A percentile compares a stretch with the other conserved stretches of the same genome.
Conservation (phyloP, 1,139 yeast genomes). For the Blastobotrys malaysiensis region DNA sequence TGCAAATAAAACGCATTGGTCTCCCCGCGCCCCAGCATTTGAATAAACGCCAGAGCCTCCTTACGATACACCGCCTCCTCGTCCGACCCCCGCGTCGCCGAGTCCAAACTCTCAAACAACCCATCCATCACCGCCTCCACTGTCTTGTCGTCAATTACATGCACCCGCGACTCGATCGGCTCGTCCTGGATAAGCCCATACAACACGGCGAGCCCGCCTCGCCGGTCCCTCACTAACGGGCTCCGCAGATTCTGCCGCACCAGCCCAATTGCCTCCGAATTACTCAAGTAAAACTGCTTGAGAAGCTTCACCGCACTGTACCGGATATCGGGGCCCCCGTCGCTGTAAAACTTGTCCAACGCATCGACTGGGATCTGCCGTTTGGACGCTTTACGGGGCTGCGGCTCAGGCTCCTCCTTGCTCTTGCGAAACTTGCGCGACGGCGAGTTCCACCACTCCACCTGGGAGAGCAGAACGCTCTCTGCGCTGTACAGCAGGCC, state of each 20-base stretch:
- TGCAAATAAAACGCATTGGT: slow-evolving; percentile 1
- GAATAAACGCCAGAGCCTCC: slow-evolving; percentile 8
- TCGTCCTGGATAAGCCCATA: slow-evolving; percentile 9
- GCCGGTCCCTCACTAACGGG: slow-evolving; percentile 10
- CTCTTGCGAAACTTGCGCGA: not conserved
- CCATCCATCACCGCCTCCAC: slow-evolving; percentile 14
- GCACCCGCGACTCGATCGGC: slow-evolving; percentile 1
- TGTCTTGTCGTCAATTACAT: slow-evolving; percentile 11
- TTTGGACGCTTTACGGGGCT: not conserved
- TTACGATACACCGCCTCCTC: slow-evolving; percentile 12
- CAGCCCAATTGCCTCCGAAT: slow-evolving; percentile 13
- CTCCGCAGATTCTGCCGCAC: slow-evolving; percentile 12
- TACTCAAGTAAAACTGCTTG: slow-evolving; percentile 12
- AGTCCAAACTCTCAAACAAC: slow-evolving; percentile 13
- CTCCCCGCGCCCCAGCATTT: slow-evolving; percentile 3
- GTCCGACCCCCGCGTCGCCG: not conserved
- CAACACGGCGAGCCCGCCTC: slow-evolving; percentile 12
- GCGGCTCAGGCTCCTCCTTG: not conserved
- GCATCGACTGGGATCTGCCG: slow-evolving; percentile 16
- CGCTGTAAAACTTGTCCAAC: slow-evolving; percentile 16
- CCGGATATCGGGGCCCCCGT: slow-evolving; percentile 17
- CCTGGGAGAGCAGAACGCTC: not conserved
- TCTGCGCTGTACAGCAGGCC: not conserved
- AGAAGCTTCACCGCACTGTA: slow-evolving; percentile 12
- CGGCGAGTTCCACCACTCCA: not conserved